Conservation (phyloP, 208 protist genomes). For the Leishmania tarentolae region DNA sequence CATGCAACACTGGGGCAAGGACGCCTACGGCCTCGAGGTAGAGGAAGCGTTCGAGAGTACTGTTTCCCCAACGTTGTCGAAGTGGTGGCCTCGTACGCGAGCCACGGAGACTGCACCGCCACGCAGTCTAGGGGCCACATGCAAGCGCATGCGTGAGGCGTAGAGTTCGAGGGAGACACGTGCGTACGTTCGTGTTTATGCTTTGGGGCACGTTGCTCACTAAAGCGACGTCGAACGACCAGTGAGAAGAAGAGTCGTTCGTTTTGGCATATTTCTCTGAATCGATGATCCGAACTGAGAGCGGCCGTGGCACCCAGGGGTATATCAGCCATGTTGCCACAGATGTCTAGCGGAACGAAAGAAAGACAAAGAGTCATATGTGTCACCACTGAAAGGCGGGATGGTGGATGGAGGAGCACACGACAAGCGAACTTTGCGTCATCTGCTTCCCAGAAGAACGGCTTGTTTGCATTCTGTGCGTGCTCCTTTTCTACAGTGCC, state of each 20-base stretch:
- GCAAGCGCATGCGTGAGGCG: constrained; percentile 23
- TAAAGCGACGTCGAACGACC: not conserved
- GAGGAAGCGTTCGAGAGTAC: constrained; percentile 33
- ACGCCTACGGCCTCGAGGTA: constrained; percentile 44
- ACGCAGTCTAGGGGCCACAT: not conserved
- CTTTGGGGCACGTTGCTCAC: not conserved
- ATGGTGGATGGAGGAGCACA: not conserved
- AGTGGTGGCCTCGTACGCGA: not conserved
- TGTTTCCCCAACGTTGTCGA: constrained; percentile 1
- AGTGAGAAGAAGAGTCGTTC: not conserved
- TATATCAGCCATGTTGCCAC: not conserved
- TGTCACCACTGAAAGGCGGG: not conserved
- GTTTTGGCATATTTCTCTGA: not conserved
- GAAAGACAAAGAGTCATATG: not conserved
- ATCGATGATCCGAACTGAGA: not conserved
- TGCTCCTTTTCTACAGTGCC: not conserved
- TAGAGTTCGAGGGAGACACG: not conserved
- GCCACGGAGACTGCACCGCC: not conserved
- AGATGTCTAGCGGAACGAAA: not conserved
- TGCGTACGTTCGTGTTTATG: not conserved
- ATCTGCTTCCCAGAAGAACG: not conserved
- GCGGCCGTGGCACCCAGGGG: not conserved
- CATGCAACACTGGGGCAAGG: constrained; percentile 60
- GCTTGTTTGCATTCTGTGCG: not conserved
- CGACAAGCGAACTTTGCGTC: not conserved